Evolutionary conservation across 2,329 filamentous ascomycete species (phyloP).

Genomic region (Penicillium sp.): DNA sequence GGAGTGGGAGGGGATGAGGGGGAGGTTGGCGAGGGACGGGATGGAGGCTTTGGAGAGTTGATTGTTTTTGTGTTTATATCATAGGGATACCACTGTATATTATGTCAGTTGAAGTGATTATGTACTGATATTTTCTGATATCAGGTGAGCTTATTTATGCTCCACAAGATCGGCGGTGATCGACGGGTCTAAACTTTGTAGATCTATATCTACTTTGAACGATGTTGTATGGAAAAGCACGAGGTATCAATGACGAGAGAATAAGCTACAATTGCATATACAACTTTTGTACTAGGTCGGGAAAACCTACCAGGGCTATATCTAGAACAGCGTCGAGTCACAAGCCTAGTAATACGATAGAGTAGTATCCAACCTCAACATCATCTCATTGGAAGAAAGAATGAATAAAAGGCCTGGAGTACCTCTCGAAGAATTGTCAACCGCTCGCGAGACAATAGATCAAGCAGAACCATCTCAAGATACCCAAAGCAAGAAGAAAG

Average conservation of each 20-base stretch:
- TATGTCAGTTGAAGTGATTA: too few species aligned
- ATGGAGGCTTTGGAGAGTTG: conserved; percentile 11
- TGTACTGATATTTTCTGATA: too few species aligned
- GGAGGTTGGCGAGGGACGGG: conserved; percentile 24
- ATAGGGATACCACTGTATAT: too few species aligned
- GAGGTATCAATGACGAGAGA: too few species aligned
- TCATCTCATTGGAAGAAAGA: background rate
- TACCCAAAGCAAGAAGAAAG: background rate
- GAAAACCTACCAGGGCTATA: background rate
- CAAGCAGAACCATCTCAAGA: background rate
- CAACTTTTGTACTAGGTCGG: background rate
- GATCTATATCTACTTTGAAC: background rate
- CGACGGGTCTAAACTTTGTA: background rate
- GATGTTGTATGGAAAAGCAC: too few species aligned
- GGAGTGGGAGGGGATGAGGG: conserved; percentile 57
- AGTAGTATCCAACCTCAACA: background rate
- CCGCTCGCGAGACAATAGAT: background rate
- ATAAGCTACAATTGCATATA: background rate
- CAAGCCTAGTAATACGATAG: background rate
- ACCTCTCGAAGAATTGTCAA: background rate
- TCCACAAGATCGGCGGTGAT: background rate
- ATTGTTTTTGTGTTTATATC: background rate
- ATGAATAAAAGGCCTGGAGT: background rate
- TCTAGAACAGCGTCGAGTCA: background rate
- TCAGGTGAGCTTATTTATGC: background rate